These are phyloP conservation scores for Houttuynia cordata DNA, from an alignment of 164 flowering plant genomes.

Conservation along the genomic window DNA sequence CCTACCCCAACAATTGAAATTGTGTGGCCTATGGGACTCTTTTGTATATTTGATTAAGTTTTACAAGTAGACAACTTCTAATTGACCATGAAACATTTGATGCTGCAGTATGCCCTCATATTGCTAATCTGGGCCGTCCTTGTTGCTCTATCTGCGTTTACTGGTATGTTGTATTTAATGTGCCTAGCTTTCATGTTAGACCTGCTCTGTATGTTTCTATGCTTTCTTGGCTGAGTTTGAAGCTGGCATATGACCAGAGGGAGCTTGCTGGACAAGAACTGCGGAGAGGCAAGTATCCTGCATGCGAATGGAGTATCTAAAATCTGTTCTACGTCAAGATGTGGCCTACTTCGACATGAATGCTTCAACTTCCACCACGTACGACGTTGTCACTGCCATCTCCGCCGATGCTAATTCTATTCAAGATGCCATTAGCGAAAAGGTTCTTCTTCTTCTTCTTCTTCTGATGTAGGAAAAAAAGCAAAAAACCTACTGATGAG, in stretches of 20 bases:
- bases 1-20: too few relatives aligned
- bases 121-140: constrained; percentile 45
- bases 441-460: constrained; percentile 26
- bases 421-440: constrained; percentile 63
- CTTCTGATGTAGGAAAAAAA: too few relatives aligned
- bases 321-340: constrained; percentile 69
- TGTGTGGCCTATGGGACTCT: too few relatives aligned
- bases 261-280: constrained; percentile 73
- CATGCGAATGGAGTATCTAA: constrained; percentile 51
- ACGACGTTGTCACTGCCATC: constrained; percentile 55
- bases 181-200: too few relatives aligned
- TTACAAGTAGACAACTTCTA: too few relatives aligned
- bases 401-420: constrained; percentile 56
- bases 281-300: constrained; percentile 64
- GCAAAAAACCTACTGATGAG: too few relatives aligned
- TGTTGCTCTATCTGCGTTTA: constrained; percentile 50
- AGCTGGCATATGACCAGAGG: constrained; percentile 28
- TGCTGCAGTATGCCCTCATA: constrained; percentile 38
- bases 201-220: too few relatives aligned
- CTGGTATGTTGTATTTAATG: constrained; percentile 38
- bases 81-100: not conserved
- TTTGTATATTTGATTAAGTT: too few relatives aligned
- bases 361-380: constrained; percentile 41
- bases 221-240: not conserved
- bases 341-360: constrained; percentile 66